Conservation (phyloP, 495 filamentous ascomycete species). For the Usnea hakonensis region DNA sequence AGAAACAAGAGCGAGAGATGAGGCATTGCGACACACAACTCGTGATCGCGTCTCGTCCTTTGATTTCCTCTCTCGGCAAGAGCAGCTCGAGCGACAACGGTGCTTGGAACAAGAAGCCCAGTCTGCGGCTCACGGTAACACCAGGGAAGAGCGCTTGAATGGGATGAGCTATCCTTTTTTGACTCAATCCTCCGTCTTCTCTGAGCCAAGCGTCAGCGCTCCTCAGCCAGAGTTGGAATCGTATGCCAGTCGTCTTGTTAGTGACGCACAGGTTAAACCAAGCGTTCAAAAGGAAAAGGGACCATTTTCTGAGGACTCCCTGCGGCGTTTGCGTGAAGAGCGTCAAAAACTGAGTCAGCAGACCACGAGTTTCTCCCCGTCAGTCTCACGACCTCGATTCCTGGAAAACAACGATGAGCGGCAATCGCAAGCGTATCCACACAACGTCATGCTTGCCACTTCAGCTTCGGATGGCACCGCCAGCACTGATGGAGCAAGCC, state of each 20-base stretch:
- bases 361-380: slow-evolving; percentile 1
- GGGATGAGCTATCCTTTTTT: slow-evolving; percentile 18
- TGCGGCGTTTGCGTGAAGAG: slow-evolving; percentile 17
- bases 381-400: slow-evolving; percentile 5
- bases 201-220: slow-evolving; percentile 3
- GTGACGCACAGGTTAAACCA: slow-evolving; percentile 1
- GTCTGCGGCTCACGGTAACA: background rate
- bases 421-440: slow-evolving; percentile 1
- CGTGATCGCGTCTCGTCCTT: slow-evolving; percentile 13
- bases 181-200: slow-evolving; percentile 12
- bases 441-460: slow-evolving; percentile 6
- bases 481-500: slow-evolving; percentile 4
- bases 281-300: slow-evolving; percentile 16
- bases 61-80: slow-evolving; percentile 13
- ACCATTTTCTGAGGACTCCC: slow-evolving; percentile 15
- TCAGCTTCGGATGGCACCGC: slow-evolving; percentile 10
- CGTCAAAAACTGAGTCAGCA: slow-evolving; percentile 7
- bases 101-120: slow-evolving; percentile 5
- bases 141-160: slow-evolving; percentile 11
- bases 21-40: background rate
- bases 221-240: slow-evolving; percentile 5
- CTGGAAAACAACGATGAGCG: slow-evolving; percentile 9
- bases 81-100: slow-evolving; percentile 10
- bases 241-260: slow-evolving; percentile 2
- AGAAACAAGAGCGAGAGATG: background rate